A percentile compares a stretch with the other conserved stretches of the same genome.
Evolutionary conservation across 108 stramenopile genomes (phyloP).

Genomic region (Nitzschia sp.): DNA sequence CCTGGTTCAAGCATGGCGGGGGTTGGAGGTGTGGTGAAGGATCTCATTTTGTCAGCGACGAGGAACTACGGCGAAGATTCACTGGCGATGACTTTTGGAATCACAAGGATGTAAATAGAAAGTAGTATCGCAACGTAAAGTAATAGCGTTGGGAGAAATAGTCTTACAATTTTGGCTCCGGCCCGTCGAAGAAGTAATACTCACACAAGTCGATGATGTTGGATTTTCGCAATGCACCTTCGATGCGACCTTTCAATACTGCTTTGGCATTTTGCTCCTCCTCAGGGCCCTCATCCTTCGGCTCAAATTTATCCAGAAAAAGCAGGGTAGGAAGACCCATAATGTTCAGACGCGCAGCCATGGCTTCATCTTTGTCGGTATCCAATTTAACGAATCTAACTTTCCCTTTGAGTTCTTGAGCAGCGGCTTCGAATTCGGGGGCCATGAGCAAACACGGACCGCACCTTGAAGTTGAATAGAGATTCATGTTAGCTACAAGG

Average conservation of each 20-base stretch:
- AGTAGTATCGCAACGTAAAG: too few relatives aligned
- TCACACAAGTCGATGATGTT: constrained; percentile 67
- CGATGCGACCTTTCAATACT: constrained; percentile 77
- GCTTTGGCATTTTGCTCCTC: constrained; percentile 58
- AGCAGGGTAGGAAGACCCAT: constrained; percentile 82
- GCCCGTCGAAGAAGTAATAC: constrained; percentile 78
- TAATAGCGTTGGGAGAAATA: not conserved
- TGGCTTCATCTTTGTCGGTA: constrained; percentile 73
- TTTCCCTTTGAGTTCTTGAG: constrained; percentile 60
- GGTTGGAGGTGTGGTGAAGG: constrained; percentile 75
- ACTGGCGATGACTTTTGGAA: constrained; percentile 4
- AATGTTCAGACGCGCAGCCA: constrained; percentile 76
- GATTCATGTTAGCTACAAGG: not conserved
- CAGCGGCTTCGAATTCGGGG: constrained; percentile 86
- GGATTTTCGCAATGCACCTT: constrained; percentile 75
- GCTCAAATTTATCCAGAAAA: constrained; percentile 71
- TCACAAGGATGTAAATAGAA: too few relatives aligned
- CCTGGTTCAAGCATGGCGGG: constrained; percentile 37
- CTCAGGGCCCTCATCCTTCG: constrained; percentile 41
- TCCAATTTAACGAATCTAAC: constrained; percentile 85
- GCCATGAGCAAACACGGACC: constrained; percentile 81
- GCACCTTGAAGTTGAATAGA: constrained; percentile 38
- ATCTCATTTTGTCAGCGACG: constrained; percentile 41
- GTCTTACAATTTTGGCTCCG: constrained; percentile 45
- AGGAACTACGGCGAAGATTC: constrained; percentile 29